Conservation (phyloP, 345 rosid species). For the Populus pruinosa region DNA sequence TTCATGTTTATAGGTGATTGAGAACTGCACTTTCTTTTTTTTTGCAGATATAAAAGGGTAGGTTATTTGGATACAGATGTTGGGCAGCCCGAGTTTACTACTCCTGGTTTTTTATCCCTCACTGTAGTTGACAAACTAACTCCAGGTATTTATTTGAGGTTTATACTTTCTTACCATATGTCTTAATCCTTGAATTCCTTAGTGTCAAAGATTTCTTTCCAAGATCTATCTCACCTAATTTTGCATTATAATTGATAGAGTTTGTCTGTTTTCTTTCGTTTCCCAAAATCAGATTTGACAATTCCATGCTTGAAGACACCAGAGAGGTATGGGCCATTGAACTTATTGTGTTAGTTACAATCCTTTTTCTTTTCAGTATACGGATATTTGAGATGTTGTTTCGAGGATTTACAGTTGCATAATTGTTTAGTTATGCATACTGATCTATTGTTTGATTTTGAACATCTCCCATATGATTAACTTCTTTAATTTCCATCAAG, state of each 20-base stretch:
- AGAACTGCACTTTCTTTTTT: neutral
- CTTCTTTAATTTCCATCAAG: neutral
- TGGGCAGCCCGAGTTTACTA: constrained; percentile 92
- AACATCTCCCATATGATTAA: neutral
- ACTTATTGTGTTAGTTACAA: neutral
- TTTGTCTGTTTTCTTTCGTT: constrained; percentile 3
- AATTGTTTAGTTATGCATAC: neutral
- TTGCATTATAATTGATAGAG: neutral
- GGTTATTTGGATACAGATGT: constrained; percentile 92
- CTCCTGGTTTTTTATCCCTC: constrained; percentile 86
- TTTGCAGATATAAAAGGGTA: constrained; percentile 67
- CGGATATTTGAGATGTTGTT: neutral
- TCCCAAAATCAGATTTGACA: constrained; percentile 53
- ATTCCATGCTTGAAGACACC: constrained; percentile 93
- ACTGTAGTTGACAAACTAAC: constrained; percentile 59
- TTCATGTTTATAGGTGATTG: constrained; percentile 5
- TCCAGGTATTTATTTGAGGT: constrained; percentile 40
- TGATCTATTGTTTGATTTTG: neutral
- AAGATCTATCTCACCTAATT: neutral
- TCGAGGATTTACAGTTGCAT: neutral
- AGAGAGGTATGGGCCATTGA: constrained; percentile 50
- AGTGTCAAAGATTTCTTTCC: neutral
- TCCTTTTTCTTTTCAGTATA: neutral
- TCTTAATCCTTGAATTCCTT: neutral
- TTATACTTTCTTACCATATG: neutral